Conservation (phyloP, 257 asterid genomes). For the Nicotiana obtusifolia region DNA sequence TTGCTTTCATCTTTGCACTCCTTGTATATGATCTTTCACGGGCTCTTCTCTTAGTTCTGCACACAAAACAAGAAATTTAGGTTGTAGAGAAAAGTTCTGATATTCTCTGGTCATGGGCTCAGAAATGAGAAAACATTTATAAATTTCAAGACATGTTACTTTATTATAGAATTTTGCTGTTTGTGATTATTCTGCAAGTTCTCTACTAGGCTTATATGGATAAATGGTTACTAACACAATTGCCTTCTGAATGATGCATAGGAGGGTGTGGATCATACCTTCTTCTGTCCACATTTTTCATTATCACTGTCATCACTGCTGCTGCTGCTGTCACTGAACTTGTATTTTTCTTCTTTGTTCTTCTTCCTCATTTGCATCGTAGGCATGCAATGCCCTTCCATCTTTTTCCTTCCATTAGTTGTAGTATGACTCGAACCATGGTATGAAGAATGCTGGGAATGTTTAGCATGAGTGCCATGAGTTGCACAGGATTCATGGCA, state of each 20-base stretch:
- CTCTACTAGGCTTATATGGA: neutral
- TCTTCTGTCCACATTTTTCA: slow-evolving; percentile 11
- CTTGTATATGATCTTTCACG: neutral
- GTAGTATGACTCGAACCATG: neutral
- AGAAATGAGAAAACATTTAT: neutral
- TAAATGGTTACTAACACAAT: neutral
- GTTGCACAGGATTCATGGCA: slow-evolving; percentile 5
- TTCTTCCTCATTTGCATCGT: slow-evolving; percentile 13
- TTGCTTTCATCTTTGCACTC: neutral
- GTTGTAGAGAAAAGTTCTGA: neutral
- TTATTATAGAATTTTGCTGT: neutral
- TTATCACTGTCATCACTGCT: slow-evolving; percentile 16
- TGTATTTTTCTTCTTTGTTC: slow-evolving; percentile 7
- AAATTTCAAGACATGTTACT: neutral
- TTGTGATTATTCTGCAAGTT: neutral
- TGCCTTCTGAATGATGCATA: neutral
- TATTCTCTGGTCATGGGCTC: neutral
- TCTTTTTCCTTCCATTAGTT: slow-evolving; percentile 12
- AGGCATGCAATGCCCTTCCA: slow-evolving; percentile 12
- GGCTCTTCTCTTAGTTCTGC: neutral
- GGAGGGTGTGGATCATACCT: neutral
- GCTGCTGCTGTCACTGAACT: slow-evolving; percentile 9
- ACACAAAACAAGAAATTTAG: neutral
- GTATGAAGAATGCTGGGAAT: neutral
- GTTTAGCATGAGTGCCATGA: neutral